Evolutionary conservation across 441 rosid species (phyloP).

Genomic region (Aquilaria agallochum): DNA sequence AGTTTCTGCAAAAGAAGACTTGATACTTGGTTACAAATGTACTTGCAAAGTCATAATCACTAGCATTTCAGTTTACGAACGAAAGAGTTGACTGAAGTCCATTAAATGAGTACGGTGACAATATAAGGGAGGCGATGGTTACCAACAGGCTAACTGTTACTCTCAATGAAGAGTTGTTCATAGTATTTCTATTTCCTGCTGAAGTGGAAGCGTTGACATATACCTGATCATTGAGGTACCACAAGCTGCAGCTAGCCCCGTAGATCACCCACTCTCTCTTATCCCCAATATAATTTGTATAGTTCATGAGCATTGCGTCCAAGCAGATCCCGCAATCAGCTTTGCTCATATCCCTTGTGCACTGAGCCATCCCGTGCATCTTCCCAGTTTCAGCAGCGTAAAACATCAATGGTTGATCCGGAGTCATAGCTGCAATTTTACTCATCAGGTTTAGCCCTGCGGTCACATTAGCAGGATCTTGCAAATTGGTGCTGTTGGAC

Average conservation of each 20-base stretch:
- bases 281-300: slow-evolving; percentile 23
- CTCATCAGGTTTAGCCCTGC: slow-evolving; percentile 27
- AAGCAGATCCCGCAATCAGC: slow-evolving; percentile 29
- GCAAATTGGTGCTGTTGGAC: slow-evolving; percentile 28
- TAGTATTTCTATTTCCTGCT: slow-evolving; percentile 2
- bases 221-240: slow-evolving; percentile 36
- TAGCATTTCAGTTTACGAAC: too few relatives aligned
- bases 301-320: slow-evolving; percentile 18
- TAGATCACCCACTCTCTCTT: slow-evolving; percentile 37
- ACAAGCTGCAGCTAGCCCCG: slow-evolving; percentile 41
- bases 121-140: too few relatives aligned
- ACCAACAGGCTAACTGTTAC: too few relatives aligned
- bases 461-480: slow-evolving; percentile 24
- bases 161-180: too few relatives aligned
- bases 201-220: slow-evolving; percentile 27
- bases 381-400: slow-evolving; percentile 23
- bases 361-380: slow-evolving; percentile 45
- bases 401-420: slow-evolving; percentile 27
- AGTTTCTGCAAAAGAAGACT: too few relatives aligned
- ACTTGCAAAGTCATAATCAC: too few relatives aligned
- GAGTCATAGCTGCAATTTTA: slow-evolving; percentile 24
- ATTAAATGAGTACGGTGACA: too few relatives aligned
- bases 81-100: too few relatives aligned
- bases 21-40: too few relatives aligned
- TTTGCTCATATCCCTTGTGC: slow-evolving; percentile 30